Percentiles rank a stretch among this genome's conserved stretches.
phyloP scores from a whole-genome alignment of 2,329 filamentous ascomycete species.

The Pestalotiopsis sp. region DNA sequence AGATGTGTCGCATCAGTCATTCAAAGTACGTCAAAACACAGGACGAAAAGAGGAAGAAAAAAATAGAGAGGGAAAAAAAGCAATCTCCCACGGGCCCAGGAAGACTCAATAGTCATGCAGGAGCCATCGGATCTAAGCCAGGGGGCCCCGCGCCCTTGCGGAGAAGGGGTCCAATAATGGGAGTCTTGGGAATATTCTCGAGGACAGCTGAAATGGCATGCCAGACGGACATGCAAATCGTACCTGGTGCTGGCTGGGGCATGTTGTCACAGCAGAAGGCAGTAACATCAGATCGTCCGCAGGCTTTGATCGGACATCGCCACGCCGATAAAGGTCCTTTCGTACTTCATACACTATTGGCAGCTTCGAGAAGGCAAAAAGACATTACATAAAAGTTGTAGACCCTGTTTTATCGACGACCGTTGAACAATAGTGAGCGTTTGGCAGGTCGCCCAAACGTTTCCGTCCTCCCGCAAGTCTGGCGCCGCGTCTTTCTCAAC shows the following conservation, averaged over 20 bases:
- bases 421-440: background rate
- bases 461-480: background rate
- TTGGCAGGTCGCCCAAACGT: background rate
- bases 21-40: background rate
- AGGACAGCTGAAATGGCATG: too few species aligned
- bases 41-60: background rate
- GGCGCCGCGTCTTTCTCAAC: background rate
- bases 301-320: too few species aligned
- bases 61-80: background rate
- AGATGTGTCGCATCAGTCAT: background rate
- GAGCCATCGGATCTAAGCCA: background rate
- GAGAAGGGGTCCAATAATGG: background rate
- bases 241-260: too few species aligned
- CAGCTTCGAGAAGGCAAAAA: too few species aligned
- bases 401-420: background rate
- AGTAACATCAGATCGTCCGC: too few species aligned
- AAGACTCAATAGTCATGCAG: conserved; percentile 1
- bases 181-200: background rate
- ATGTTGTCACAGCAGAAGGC: too few species aligned
- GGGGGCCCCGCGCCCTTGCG: background rate
- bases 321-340: too few species aligned
- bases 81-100: background rate
- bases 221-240: too few species aligned
- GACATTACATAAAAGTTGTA: background rate
- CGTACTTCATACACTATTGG: too few species aligned